Evolutionary conservation across 202 grass and related monocot species (phyloP).

Genomic region (Carex sylvatica): DNA sequence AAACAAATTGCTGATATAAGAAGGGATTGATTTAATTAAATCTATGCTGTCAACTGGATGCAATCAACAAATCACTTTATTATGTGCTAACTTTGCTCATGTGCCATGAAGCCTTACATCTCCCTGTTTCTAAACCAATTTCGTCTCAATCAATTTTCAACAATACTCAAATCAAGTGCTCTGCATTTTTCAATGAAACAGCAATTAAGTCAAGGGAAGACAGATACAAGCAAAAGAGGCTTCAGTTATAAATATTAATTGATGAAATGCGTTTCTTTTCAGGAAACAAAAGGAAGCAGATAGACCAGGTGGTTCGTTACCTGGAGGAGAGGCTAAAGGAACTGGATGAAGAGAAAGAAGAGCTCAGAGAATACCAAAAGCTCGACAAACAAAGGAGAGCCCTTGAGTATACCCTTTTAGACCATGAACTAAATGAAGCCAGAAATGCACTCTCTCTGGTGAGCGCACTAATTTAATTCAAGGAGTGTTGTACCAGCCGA

Average conservation of each 20-base stretch:
- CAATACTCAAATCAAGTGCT: background rate
- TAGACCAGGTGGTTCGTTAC: constrained; percentile 95
- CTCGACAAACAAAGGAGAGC: constrained; percentile 94
- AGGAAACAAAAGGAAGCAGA: constrained; percentile 99
- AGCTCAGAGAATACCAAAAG: constrained; percentile 95
- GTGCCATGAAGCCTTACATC: background rate
- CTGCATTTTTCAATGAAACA: background rate
- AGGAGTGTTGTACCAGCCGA: background rate
- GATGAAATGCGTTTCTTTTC: constrained; percentile 17
- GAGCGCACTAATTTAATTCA: constrained; percentile 11
- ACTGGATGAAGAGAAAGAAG: constrained; percentile 99
- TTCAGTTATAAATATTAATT: background rate
- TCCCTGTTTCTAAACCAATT: background rate
- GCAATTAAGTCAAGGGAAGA: background rate
- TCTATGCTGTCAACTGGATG: background rate
- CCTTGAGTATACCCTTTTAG: constrained; percentile 92
- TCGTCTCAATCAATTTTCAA: background rate
- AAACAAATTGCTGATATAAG: background rate
- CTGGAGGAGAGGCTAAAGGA: constrained; percentile 87
- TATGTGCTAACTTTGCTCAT: background rate
- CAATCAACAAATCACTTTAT: background rate
- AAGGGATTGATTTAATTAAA: background rate
- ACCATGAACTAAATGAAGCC: constrained; percentile 86
- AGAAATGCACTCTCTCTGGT: constrained; percentile 80
- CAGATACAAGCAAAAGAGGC: background rate